Evolutionary conservation across 176 grass and related monocot species (phyloP).

Genomic region (Triticum turgidum): DNA sequence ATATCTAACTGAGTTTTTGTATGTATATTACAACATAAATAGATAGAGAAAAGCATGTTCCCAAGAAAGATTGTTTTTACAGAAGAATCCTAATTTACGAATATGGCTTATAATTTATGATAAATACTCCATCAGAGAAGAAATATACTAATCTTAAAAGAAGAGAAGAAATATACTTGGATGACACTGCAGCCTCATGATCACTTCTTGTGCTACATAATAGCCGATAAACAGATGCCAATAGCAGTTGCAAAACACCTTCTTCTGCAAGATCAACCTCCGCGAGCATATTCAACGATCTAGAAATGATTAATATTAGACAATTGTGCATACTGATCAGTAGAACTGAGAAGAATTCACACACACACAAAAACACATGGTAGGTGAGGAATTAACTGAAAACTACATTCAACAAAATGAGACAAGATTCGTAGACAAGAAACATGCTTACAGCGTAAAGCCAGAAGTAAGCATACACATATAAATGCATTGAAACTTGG

Average conservation of each 20-base stretch:
- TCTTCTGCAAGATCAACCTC: conserved; percentile 95
- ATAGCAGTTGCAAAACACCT: conserved; percentile 82
- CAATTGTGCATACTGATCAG: conserved; percentile 23
- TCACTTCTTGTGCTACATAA: conserved; percentile 61
- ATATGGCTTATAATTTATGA: background rate
- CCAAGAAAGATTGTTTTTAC: conserved; percentile 13
- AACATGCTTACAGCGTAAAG: background rate
- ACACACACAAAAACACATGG: background rate
- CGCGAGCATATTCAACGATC: conserved; percentile 81
- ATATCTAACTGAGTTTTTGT: background rate
- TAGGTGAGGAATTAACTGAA: background rate
- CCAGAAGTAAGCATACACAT: background rate
- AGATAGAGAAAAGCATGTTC: conserved; percentile 3
- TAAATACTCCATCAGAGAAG: conserved; percentile 22
- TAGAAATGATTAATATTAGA: conserved; percentile 41
- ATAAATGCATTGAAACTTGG: background rate
- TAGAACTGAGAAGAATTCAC: conserved; percentile 13
- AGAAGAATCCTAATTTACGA: conserved; percentile 28
- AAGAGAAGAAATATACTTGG: conserved; percentile 58
- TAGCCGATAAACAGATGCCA: conserved; percentile 70
- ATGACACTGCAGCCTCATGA: conserved; percentile 63
- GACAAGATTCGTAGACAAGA: background rate
- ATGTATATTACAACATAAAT: background rate
- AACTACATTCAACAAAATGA: background rate
- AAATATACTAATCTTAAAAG: conserved; percentile 43